phyloP scores from a whole-genome alignment of 164 flowering plant genomes.

The Brasenia schreberi region DNA sequence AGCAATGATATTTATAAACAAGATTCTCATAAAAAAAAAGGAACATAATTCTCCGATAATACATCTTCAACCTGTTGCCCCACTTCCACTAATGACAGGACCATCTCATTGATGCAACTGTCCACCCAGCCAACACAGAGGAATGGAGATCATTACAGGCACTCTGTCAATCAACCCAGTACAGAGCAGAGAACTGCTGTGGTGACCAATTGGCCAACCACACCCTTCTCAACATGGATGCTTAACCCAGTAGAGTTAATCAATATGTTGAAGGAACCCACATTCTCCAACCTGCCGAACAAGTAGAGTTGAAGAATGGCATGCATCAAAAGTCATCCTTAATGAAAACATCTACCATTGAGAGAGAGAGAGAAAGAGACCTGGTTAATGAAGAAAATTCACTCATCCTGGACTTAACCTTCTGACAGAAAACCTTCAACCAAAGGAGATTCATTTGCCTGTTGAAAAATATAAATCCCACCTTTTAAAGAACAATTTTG shows the following conservation, averaged over 20 bases:
- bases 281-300: not conserved
- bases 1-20: not conserved
- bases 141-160: not conserved
- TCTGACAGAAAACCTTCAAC: not conserved
- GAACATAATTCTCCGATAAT: not conserved
- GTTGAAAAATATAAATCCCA: not conserved
- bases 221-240: not conserved
- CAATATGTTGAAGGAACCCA: not conserved
- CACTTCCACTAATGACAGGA: not conserved
- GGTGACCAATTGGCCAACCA: not conserved
- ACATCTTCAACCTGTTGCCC: not conserved
- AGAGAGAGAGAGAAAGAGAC: not conserved
- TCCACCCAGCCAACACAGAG: not conserved
- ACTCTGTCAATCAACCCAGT: not conserved
- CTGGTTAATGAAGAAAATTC: not conserved
- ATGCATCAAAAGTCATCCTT: not conserved
- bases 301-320: not conserved
- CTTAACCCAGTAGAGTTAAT: not conserved
- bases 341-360: not conserved
- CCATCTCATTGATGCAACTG: not conserved
- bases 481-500: not conserved
- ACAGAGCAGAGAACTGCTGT: not conserved
- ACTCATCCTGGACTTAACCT: not conserved
- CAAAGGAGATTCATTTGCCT: not conserved
- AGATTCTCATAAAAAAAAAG: no score